phyloP scores from a whole-genome alignment of 345 rosid species.

The Stellera chamaejasme region DNA sequence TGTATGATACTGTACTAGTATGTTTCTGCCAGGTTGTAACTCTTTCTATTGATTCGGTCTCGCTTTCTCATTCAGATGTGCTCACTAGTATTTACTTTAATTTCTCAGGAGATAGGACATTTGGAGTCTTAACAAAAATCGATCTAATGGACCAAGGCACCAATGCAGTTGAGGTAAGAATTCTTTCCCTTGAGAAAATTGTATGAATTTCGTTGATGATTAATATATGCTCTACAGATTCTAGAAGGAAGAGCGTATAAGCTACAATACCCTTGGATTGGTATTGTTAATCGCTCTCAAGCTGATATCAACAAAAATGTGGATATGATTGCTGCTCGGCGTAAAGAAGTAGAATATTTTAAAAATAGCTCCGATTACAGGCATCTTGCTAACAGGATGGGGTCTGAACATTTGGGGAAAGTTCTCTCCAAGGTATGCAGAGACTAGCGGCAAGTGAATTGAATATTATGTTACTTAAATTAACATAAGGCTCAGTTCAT shows the following conservation, averaged over 20 bases:
- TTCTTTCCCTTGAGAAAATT: slow-evolving; percentile 1
- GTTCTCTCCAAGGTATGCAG: slow-evolving; percentile 82
- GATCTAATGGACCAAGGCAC: slow-evolving; percentile 98
- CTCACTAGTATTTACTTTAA: slow-evolving; percentile 3
- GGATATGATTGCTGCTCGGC: slow-evolving; percentile 99
- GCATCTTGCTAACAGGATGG: slow-evolving; percentile 78
- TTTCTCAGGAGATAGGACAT: slow-evolving; percentile 73
- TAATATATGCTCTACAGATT: slow-evolving; percentile 31
- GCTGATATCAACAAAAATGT: slow-evolving; percentile 96
- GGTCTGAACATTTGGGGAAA: slow-evolving; percentile 86
- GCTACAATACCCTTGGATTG: slow-evolving; percentile 89
- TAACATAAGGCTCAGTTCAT: neutral
- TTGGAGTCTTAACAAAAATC: slow-evolving; percentile 86
- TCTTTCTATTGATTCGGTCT: too few species aligned
- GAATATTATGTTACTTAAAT: neutral
- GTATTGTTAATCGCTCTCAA: slow-evolving; percentile 97
- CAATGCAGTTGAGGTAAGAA: slow-evolving; percentile 89
- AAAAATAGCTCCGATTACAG: slow-evolving; percentile 52
- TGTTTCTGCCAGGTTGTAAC: too few species aligned
- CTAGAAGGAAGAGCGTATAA: slow-evolving; percentile 89
- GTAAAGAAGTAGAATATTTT: slow-evolving; percentile 81
- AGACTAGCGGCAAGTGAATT: neutral
- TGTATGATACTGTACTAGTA: too few species aligned
- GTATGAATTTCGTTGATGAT: too few species aligned
- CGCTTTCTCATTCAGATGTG: too few species aligned